Percentiles rank a stretch among this genome's conserved stretches.
phyloP scores from a whole-genome alignment of 2,329 filamentous ascomycete species.

The Arthrobotrys pseudoclavata region DNA sequence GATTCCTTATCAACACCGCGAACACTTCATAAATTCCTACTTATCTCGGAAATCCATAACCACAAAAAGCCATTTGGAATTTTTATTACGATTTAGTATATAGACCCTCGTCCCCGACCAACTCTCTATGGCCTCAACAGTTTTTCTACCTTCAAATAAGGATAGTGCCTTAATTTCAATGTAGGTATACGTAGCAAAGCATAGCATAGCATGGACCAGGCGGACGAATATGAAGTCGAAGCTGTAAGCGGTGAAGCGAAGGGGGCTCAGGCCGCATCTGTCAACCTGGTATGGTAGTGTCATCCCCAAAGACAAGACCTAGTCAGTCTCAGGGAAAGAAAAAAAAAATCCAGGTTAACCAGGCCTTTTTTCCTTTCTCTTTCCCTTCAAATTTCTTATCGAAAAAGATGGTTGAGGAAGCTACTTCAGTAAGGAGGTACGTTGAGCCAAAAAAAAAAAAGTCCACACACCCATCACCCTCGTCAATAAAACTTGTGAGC shows the following conservation, averaged over 20 bases:
- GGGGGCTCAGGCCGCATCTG: slow-evolving; percentile 49
- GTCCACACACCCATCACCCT: neutral
- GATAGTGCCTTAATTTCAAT: slow-evolving; percentile 19
- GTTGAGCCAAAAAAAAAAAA: slow-evolving; percentile 26
- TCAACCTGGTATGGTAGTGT: slow-evolving; percentile 21
- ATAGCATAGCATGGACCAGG: slow-evolving; percentile 19
- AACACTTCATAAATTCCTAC: slow-evolving; percentile 21
- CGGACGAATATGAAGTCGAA: slow-evolving; percentile 29
- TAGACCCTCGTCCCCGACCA: slow-evolving; percentile 35
- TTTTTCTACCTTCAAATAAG: slow-evolving; percentile 18
- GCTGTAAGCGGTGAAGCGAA: slow-evolving; percentile 17
- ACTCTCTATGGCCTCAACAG: slow-evolving; percentile 26
- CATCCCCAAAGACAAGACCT: slow-evolving; percentile 10
- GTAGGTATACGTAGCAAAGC: slow-evolving; percentile 31
- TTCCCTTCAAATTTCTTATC: slow-evolving; percentile 33
- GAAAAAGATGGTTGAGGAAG: slow-evolving; percentile 21
- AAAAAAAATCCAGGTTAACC: slow-evolving; percentile 1
- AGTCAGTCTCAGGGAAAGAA: neutral
- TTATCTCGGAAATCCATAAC: slow-evolving; percentile 14
- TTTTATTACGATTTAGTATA: slow-evolving; percentile 40
- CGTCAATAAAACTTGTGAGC: slow-evolving; percentile 23
- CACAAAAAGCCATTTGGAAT: neutral
- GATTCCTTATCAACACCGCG: slow-evolving; percentile 50
- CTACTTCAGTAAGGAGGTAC: slow-evolving; percentile 9
- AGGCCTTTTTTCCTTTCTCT: neutral